phyloP scores from a whole-genome alignment of 805 yeast genomes.

The Debaryomyces tyrocola region DNA sequence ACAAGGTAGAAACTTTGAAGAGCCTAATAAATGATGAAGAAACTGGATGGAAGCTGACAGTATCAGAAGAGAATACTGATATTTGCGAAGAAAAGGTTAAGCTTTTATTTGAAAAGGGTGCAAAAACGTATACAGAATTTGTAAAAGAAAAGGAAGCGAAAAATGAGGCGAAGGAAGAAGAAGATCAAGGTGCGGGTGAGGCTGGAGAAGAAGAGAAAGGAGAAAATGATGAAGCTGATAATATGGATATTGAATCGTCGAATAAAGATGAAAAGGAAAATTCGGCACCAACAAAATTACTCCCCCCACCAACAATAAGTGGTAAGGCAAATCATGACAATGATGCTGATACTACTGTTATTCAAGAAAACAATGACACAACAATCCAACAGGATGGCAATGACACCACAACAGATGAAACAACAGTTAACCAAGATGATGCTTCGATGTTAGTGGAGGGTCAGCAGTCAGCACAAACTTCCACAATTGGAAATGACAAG shows the following conservation, averaged over 20 bases:
- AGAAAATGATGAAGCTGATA: constrained; percentile 8
- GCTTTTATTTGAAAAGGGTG: constrained; percentile 41
- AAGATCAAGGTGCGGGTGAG: constrained; percentile 7
- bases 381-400: constrained; percentile 47
- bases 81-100: constrained; percentile 29
- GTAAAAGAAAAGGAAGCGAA: constrained; percentile 8
- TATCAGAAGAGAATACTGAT: constrained; percentile 39
- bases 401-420: constrained; percentile 48
- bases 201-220: constrained; percentile 6
- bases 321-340: constrained; percentile 14
- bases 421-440: constrained; percentile 30
- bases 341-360: constrained; percentile 52
- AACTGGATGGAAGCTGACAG: constrained; percentile 53
- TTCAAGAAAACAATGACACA: constrained; percentile 48
- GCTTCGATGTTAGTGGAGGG: constrained; percentile 19
- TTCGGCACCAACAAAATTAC: constrained; percentile 3
- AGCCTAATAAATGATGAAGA: constrained; percentile 49
- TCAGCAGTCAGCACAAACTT: not conserved
- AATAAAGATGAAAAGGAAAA: constrained; percentile 6
- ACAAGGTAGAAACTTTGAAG: constrained; percentile 32
- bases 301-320: not conserved
- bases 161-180: constrained; percentile 9
- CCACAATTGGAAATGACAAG: not conserved
- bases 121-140: constrained; percentile 23
- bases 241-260: not conserved